These are phyloP conservation scores for Lipomyces spencermartinsiae DNA, from an alignment of 805 yeast genomes.

Conservation along the genomic window DNA sequence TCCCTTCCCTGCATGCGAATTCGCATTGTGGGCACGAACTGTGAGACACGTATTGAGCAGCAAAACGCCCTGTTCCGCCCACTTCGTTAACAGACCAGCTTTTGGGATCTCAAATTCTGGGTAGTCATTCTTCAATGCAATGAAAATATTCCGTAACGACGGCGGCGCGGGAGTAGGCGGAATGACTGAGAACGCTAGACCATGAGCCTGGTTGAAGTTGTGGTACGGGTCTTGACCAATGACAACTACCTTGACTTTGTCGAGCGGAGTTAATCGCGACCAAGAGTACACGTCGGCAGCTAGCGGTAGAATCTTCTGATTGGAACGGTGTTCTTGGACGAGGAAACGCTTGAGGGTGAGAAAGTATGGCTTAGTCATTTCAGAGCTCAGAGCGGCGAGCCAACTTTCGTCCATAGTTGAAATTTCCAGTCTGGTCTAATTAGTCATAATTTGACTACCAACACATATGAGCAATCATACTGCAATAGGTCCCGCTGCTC, in stretches of 20 bases:
- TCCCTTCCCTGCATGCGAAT: conserved; percentile 87
- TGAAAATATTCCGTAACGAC: conserved; percentile 84
- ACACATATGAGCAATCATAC: conserved; percentile 35
- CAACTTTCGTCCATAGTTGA: conserved; percentile 75
- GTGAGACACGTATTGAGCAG: conserved; percentile 87
- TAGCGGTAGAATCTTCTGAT: conserved; percentile 78
- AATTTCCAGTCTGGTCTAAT: conserved; percentile 61
- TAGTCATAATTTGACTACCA: conserved; percentile 10
- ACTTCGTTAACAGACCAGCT: conserved; percentile 71
- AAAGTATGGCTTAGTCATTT: conserved; percentile 86
- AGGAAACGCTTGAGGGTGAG: conserved; percentile 72
- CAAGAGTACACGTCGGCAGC: conserved; percentile 81
- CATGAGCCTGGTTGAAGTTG: conserved; percentile 92
- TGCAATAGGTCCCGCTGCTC: conserved; percentile 61
- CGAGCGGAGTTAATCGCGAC: conserved; percentile 83
- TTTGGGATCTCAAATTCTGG: conserved; percentile 73
- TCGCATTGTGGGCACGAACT: conserved; percentile 90
- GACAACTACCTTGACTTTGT: conserved; percentile 74
- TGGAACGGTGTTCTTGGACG: conserved; percentile 49
- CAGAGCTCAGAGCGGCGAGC: conserved; percentile 71
- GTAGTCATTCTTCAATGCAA: conserved; percentile 69
- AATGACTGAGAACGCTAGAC: conserved; percentile 89
- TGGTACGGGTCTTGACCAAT: conserved; percentile 98
- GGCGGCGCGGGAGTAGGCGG: conserved; percentile 89
- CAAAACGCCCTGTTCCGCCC: conserved; percentile 90